Conservation (phyloP, 148 eudicot genomes). For the Vaccinium vitisidaea region DNA sequence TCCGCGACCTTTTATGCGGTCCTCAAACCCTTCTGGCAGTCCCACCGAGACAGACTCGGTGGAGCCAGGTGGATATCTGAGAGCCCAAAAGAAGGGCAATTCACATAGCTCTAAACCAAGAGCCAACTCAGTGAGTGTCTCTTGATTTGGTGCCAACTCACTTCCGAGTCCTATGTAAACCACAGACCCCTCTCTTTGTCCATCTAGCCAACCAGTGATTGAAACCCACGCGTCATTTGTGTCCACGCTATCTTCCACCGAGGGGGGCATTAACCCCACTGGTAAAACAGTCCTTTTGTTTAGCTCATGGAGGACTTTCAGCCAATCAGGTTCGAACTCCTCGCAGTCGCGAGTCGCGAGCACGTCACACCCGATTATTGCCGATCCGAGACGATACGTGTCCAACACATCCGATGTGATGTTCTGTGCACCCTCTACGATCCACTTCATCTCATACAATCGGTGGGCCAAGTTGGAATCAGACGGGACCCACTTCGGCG, state of each 20-base stretch:
- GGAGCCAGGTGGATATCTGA: conserved; percentile 11
- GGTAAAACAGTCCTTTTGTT: conserved; percentile 13
- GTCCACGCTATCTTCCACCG: not conserved
- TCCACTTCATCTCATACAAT: not conserved
- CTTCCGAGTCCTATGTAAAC: conserved; percentile 17
- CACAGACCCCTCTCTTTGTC: not conserved
- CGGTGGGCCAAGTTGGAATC: conserved; percentile 9
- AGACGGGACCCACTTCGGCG: conserved; percentile 16
- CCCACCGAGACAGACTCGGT: not conserved
- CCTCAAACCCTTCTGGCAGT: conserved; percentile 17
- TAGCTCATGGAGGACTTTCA: conserved; percentile 10
- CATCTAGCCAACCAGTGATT: not conserved
- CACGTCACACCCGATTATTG: not conserved
- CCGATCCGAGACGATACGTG: not conserved
- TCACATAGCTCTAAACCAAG: conserved; percentile 23
- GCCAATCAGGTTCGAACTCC: conserved; percentile 20
- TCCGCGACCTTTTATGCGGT: conserved; percentile 12
- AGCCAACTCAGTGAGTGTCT: conserved; percentile 17
- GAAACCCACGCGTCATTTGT: not conserved
- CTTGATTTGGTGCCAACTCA: not conserved
- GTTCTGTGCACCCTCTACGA: not conserved
- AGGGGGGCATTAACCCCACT: conserved; percentile 15
- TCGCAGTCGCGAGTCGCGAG: not conserved
- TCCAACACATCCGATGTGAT: not conserved
- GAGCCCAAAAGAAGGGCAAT: conserved; percentile 20